phyloP scores from a whole-genome alignment of 139 green algal species.

The Tetradesmus lagerheimii region DNA sequence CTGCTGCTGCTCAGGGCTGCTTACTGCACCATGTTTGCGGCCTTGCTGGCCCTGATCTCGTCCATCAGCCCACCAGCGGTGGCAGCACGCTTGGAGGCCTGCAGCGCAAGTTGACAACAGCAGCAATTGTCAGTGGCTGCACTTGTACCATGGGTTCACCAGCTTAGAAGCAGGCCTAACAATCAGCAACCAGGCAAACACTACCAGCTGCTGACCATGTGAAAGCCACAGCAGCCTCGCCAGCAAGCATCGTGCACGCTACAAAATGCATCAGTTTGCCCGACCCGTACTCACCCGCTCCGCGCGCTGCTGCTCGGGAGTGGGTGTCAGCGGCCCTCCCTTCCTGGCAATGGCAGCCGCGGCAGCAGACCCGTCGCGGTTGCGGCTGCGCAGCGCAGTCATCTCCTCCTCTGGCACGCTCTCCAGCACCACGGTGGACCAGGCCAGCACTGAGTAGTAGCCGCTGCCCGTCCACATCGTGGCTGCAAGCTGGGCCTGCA shows the following conservation, averaged over 20 bases:
- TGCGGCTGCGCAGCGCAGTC: neutral
- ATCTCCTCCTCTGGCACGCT: slow-evolving; percentile 51
- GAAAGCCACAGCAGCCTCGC: too few relatives aligned
- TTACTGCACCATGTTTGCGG: neutral
- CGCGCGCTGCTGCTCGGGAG: neutral
- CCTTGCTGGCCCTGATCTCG: slow-evolving; percentile 31
- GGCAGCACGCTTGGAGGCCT: slow-evolving; percentile 27
- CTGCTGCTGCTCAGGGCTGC: neutral
- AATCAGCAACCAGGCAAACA: too few relatives aligned
- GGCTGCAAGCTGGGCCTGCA: slow-evolving; percentile 45
- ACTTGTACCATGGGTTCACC: too few relatives aligned
- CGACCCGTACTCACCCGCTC: neutral
- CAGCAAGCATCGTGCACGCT: too few relatives aligned
- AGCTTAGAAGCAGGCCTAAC: too few relatives aligned
- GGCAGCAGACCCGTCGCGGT: neutral
- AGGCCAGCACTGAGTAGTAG: slow-evolving; percentile 85
- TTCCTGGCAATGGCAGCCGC: neutral
- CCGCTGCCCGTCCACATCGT: slow-evolving; percentile 79
- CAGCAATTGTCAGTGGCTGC: too few relatives aligned
- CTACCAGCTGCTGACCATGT: too few relatives aligned
- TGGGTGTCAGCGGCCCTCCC: slow-evolving; percentile 9
- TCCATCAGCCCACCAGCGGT: neutral
- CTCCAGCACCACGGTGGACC: slow-evolving; percentile 83
- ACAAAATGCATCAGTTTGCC: neutral
- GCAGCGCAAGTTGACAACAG: neutral